Evolutionary conservation across 352 stramenopile genomes (phyloP).

Genomic region (Phytophthora idaei): DNA sequence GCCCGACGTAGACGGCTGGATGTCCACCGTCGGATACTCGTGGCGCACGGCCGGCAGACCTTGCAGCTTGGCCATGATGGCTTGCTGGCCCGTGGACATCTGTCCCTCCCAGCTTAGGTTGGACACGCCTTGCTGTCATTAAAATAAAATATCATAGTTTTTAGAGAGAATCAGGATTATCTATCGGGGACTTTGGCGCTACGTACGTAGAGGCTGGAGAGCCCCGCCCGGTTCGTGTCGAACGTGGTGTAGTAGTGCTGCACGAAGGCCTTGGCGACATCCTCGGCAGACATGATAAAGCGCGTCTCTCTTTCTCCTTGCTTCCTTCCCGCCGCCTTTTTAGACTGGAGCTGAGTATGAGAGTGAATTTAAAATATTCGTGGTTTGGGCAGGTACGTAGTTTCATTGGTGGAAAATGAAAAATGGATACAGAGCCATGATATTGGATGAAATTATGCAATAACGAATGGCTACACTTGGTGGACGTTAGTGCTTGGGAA

Average conservation of each 20-base stretch:
- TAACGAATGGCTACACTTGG: constrained; percentile 26
- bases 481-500: constrained; percentile 1
- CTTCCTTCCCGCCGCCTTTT: constrained; percentile 25
- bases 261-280: constrained; percentile 87
- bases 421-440: constrained; percentile 15
- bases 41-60: constrained; percentile 73
- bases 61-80: constrained; percentile 92
- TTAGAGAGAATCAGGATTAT: not conserved
- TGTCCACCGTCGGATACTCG: constrained; percentile 90
- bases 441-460: constrained; percentile 28
- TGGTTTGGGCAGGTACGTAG: constrained; percentile 12
- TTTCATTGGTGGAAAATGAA: constrained; percentile 36
- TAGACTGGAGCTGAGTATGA: constrained; percentile 28
- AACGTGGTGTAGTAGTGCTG: constrained; percentile 91
- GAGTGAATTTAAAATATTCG: constrained; percentile 26
- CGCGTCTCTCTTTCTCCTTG: constrained; percentile 9
- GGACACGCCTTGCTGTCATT: constrained; percentile 66
- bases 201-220: constrained; percentile 85
- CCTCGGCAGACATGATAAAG: constrained; percentile 77
- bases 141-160: constrained; percentile 3
- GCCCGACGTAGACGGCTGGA: constrained; percentile 90
- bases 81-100: constrained; percentile 73
- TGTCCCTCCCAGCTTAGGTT: constrained; percentile 83
- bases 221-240: constrained; percentile 75
- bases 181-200: not conserved